These are phyloP conservation scores for Rhizopogon vinicolor DNA, from an alignment of 768 basidiomycete genomes.

Conservation along the genomic window DNA sequence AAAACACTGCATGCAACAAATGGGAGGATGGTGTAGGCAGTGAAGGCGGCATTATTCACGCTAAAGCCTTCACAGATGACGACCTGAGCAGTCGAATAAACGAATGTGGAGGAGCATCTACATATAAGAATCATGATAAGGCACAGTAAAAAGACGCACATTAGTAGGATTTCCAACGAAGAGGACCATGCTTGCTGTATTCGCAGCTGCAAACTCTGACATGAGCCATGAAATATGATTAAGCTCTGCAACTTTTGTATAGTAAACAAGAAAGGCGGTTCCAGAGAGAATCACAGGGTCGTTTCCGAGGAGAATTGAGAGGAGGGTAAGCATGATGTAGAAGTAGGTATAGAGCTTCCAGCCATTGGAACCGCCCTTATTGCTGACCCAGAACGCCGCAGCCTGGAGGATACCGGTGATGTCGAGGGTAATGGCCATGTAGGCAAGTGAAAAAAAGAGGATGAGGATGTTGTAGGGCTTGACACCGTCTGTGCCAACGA, in stretches of 20 bases:
- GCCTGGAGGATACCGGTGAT: constrained; percentile 83
- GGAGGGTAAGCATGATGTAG: constrained; percentile 74
- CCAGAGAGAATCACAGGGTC: constrained; percentile 93
- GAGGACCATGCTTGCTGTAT: constrained; percentile 68
- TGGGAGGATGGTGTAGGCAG: constrained; percentile 79
- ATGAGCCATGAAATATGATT: constrained; percentile 65
- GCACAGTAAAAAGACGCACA: constrained; percentile 20
- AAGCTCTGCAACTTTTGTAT: constrained; percentile 55
- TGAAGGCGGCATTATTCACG: constrained; percentile 74
- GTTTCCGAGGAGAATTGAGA: constrained; percentile 84
- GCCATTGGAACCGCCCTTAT: constrained; percentile 72
- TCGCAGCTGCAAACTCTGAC: constrained; percentile 73
- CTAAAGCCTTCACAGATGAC: constrained; percentile 85
- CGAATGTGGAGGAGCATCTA: background rate
- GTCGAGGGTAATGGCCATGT: constrained; percentile 90
- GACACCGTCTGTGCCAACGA: constrained; percentile 74
- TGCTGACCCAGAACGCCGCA: constrained; percentile 86
- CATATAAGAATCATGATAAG: background rate
- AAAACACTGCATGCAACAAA: constrained; percentile 65
- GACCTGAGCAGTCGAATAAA: constrained; percentile 28
- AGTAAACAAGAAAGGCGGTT: constrained; percentile 87
- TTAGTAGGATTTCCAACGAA: constrained; percentile 95
- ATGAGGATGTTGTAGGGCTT: constrained; percentile 92
- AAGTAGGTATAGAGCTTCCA: constrained; percentile 72
- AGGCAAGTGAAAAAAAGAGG: constrained; percentile 87